Base-by-base conservation (phyloP, 2,329 filamentous ascomycete species). In the Fonsecaea pedrosoi region DNA sequence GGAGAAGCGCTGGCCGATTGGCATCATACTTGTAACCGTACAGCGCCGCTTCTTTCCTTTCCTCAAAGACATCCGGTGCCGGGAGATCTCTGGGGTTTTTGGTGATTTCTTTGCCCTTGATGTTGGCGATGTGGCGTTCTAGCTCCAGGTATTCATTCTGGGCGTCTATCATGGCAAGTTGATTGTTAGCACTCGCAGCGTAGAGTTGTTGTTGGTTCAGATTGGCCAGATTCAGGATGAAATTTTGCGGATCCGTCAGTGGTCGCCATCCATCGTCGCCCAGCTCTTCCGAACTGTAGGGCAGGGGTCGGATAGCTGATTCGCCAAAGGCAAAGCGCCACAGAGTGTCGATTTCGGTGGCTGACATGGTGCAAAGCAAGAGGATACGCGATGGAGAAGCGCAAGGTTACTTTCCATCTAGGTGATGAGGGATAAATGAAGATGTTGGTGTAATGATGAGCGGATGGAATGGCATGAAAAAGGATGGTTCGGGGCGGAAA, bases 1-100 rank as follows among this genome's bases (percentile, higher is more conserved):
- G 60, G 30, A 72, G 69, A 21, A 71, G 60, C n/a, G 69, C 68
- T 15, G 69, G 69, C 21, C 66, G 62, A 71, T 84, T 84, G 0
- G 83, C 75, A 68, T 86, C 85, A 73, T 85, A 85, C 38, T 80
- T 81, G 74, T 88, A 89, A 63, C 85, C 84, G 73, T 89, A 89
- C 0, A 89, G 77, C 65, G 83, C 82, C 0, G 86, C 82, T 76
- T 89, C 86, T 70, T 87, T 87, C 75, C 83, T 83, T 70, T 87
- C 86, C 72, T 87, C 86, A 67, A 82, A 87, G 2, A 85, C 74
- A n/a, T 78, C 75, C 4, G 78, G 76, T 12, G 80, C 77, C 4
- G 58, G 69, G 12, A 72, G 66, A 32, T 82, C 73, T 10, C 85
- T 82, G 21, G 83, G 79, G 68, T 85, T 85, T 66, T 85, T 83